Percentiles rank a stretch among this genome's conserved stretches.
These are phyloP conservation scores for Picea engelmannii DNA, from an alignment of 83 land plant species.

Conservation along the genomic window DNA sequence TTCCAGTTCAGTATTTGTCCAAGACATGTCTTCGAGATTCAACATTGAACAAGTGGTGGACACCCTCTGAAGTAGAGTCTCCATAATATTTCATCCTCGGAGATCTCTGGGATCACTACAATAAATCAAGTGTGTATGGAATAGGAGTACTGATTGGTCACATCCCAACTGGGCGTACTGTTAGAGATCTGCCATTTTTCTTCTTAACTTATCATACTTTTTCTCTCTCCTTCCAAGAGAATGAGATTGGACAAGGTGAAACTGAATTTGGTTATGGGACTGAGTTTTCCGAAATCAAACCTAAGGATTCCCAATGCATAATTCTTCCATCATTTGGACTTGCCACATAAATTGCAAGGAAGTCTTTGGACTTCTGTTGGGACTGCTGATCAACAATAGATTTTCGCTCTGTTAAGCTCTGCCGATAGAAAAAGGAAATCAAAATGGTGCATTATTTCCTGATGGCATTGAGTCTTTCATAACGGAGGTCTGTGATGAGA, in stretches of 20 bases:
- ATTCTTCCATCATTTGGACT: conserved; percentile 7
- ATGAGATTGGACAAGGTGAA: neutral
- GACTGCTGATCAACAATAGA: conserved; percentile 28
- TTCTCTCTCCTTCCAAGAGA: neutral
- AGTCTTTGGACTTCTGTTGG: neutral
- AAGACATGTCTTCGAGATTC: neutral
- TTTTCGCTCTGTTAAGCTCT: conserved; percentile 28
- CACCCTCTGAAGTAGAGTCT: conserved; percentile 32
- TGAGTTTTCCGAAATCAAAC: neutral
- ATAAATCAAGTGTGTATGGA: conserved; percentile 70
- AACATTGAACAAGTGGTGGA: conserved; percentile 27
- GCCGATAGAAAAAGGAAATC: conserved; percentile 26
- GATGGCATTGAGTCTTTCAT: conserved; percentile 41
- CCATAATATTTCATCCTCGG: conserved; percentile 41
- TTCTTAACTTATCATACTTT: too few relatives aligned
- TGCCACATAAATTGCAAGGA: conserved; percentile 16
- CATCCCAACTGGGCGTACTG: too few relatives aligned
- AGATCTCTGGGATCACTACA: conserved; percentile 48
- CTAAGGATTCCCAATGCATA: neutral
- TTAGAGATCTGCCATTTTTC: too few relatives aligned
- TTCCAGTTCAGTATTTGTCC: too few relatives aligned
- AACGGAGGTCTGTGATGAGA: conserved; percentile 86
- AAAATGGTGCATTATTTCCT: too few relatives aligned
- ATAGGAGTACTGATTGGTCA: conserved; percentile 42
- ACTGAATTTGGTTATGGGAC: neutral